phyloP scores from a whole-genome alignment of 192 early-diverging fungal species.

The Borealophlyctis nickersoniae region DNA sequence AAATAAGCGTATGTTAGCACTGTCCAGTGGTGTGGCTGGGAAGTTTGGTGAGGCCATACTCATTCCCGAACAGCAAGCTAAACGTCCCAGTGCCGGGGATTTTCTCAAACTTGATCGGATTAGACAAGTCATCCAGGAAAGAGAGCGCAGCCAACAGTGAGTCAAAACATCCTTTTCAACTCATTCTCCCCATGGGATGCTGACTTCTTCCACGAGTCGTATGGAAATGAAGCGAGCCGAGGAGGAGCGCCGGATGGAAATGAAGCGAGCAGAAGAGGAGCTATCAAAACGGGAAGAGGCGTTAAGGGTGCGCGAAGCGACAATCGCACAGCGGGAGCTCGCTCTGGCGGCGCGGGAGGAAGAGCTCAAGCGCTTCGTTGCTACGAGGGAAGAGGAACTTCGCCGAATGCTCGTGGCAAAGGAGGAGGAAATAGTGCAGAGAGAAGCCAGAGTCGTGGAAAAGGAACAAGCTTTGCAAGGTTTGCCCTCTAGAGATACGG shows the following conservation, averaged over 20 bases:
- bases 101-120: not conserved
- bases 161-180: not conserved
- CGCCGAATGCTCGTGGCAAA: slow-evolving; percentile 3
- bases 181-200: not conserved
- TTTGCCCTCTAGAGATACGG: too few species aligned
- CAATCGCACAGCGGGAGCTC: not conserved
- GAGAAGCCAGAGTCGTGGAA: slow-evolving; percentile 9
- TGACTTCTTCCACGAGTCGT: not conserved
- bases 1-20: slow-evolving; percentile 46
- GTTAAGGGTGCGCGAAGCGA: slow-evolving; percentile 19
- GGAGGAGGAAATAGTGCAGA: slow-evolving; percentile 5
- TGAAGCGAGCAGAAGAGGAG: slow-evolving; percentile 29
- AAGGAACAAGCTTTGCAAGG: not conserved
- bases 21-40: too few species aligned
- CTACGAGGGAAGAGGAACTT: not conserved
- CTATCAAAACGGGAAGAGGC: slow-evolving; percentile 21
- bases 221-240: not conserved
- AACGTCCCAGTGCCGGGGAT: slow-evolving; percentile 14
- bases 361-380: slow-evolving; percentile 7
- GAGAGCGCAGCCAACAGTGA: not conserved
- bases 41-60: slow-evolving; percentile 6
- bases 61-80: slow-evolving; percentile 12
- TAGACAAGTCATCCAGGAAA: not conserved
- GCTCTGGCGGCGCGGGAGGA: slow-evolving; percentile 19
- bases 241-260: slow-evolving; percentile 13